These are phyloP conservation scores for Jaltomata sinuosa DNA, from an alignment of 257 asterid species.

Conservation along the genomic window DNA sequence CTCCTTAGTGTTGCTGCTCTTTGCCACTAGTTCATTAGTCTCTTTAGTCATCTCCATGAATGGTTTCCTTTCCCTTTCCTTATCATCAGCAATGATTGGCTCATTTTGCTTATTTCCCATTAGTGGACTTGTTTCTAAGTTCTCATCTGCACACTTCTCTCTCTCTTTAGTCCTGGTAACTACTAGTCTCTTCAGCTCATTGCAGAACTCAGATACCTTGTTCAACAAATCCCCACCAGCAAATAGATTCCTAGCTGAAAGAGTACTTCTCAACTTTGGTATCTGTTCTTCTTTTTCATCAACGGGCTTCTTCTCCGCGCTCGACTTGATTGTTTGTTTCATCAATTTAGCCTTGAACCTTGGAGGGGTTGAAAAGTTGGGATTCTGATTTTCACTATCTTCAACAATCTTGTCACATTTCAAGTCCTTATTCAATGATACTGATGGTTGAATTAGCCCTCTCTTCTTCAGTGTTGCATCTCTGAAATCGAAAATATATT, in stretches of 20 bases:
- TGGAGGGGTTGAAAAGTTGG: conserved; percentile 52
- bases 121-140: conserved; percentile 4
- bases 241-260: conserved; percentile 78
- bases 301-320: conserved; percentile 39
- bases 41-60: conserved; percentile 40
- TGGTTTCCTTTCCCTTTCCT: conserved; percentile 66
- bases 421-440: conserved; percentile 25
- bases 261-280: conserved; percentile 68
- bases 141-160: conserved; percentile 25
- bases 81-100: conserved; percentile 11
- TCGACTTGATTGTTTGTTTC: conserved; percentile 54
- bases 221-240: conserved; percentile 73
- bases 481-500: conserved; percentile 29
- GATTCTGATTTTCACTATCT: conserved; percentile 70
- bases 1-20: conserved; percentile 35
- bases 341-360: conserved; percentile 22
- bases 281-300: conserved; percentile 31
- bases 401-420: conserved; percentile 26
- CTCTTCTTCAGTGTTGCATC: conserved; percentile 73
- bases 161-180: conserved; percentile 43
- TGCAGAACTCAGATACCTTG: conserved; percentile 84
- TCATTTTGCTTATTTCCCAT: conserved; percentile 9
- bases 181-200: conserved; percentile 60
- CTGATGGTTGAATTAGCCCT: conserved; percentile 35
- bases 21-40: conserved; percentile 32